Percentiles rank a stretch among this genome's conserved stretches.
These are phyloP conservation scores for Penicillium psychrosexuale DNA, from an alignment of 2,329 filamentous ascomycete genomes.

Conservation along the genomic window DNA sequence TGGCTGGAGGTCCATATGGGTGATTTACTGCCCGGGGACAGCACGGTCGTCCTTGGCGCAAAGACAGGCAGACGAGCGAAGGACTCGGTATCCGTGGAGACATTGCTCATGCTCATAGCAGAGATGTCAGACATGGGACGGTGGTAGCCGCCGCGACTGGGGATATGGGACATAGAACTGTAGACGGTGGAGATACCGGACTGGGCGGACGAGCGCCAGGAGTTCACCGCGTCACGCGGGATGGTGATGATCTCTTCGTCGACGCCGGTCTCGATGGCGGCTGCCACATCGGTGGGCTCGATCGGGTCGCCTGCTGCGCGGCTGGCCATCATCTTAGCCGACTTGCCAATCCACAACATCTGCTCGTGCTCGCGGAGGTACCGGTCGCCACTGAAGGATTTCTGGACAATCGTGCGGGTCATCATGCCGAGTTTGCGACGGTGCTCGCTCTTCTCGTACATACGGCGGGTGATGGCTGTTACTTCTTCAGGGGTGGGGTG, in stretches of 20 bases:
- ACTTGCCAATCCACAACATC: constrained; percentile 53
- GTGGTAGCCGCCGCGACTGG: constrained; percentile 14
- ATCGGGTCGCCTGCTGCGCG: constrained; percentile 22
- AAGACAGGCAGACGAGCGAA: constrained; percentile 35
- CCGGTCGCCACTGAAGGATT: constrained; percentile 57
- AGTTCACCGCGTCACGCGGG: constrained; percentile 33
- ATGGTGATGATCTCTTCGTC: constrained; percentile 40
- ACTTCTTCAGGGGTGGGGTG: constrained; percentile 52
- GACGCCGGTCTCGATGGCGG: constrained; percentile 25
- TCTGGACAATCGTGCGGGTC: constrained; percentile 57
- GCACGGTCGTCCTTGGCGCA: constrained; percentile 26
- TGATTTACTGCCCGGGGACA: constrained; percentile 15
- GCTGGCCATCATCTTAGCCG: constrained; percentile 33
- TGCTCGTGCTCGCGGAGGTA: constrained; percentile 63
- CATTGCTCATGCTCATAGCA: constrained; percentile 28
- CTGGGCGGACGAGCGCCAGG: constrained; percentile 36
- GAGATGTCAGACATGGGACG: constrained; percentile 28
- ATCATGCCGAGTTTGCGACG: constrained; percentile 58
- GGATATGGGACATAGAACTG: constrained; percentile 22
- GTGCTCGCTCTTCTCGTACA: constrained; percentile 59
- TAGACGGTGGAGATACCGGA: constrained; percentile 33
- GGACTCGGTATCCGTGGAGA: constrained; percentile 32
- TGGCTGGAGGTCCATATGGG: constrained; percentile 16
- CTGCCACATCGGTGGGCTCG: constrained; percentile 27
- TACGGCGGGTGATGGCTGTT: constrained; percentile 52